Evolutionary conservation across 192 early-diverging fungal genomes (phyloP), one percentile per base, ranked within the genome.

Genomic region (Gorgonomyces haynaldii): DNA sequence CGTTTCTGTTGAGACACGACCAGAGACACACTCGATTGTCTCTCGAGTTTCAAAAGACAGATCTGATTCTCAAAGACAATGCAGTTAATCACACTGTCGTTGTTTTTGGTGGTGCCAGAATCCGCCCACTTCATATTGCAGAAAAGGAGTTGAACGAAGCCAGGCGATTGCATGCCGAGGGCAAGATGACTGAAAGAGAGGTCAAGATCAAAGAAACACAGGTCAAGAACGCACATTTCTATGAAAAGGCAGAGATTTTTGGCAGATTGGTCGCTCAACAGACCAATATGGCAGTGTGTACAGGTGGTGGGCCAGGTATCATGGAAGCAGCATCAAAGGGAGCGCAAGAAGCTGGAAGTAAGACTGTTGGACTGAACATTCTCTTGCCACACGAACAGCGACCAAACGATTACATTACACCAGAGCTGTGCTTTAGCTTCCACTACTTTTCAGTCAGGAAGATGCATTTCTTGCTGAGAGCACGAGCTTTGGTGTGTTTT

Each of bases 371-470:
- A 5, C 24, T 62, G 30, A 64, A 64, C 37, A 64, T 64, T 30
- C 47, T 60, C 2, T 51, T 64, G 1, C 62, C 62, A 34, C 50
- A 50, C 26, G 62, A 64, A 26, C 62, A 64, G 37, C 24, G 37
- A 9, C 62, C 62, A 10, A 64, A 64, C 37, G 50, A 40, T 8
- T 64, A 64, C 32, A 49, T 64, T 41, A 64, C 55, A 0, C 62
- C 62, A 8, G 39, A 62, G 31, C 48, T 60, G 1, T 62, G 60
- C 42, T 62, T 62, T 43, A 58, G 37, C 39, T 60, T 61, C 28
- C 60, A 62, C 35, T 62, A 62, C 42, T 62, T 62, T 30, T 61
- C 62, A 7, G 51, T 64, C 21, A 55, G 62, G 22, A 64, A 64
- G 34, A 64, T 64, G 62, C 62, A 64, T 29, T 64, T 64, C 27